Evolutionary conservation across 768 basidiomycete species (phyloP).

Genomic region (Tylopilus plumbeoviolaceoides): DNA sequence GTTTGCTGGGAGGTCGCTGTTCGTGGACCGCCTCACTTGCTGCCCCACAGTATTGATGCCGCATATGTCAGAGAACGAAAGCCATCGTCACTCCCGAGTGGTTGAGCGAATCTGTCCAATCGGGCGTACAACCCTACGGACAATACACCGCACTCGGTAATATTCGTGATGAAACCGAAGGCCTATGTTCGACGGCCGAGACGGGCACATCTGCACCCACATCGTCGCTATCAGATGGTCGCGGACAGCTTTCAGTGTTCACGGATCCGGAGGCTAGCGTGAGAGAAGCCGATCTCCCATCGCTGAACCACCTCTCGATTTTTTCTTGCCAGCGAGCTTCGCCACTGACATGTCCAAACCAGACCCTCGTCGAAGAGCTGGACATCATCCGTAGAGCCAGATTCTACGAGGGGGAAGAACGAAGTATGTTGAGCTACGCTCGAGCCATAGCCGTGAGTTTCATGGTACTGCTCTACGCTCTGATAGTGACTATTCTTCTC

Average conservation of each 20-base stretch:
- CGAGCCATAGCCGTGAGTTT: slow-evolving; percentile 63
- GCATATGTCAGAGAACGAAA: slow-evolving; percentile 50
- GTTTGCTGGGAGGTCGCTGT: slow-evolving; percentile 63
- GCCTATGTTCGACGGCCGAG: slow-evolving; percentile 37
- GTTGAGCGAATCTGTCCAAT: slow-evolving; percentile 55
- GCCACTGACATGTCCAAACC: slow-evolving; percentile 68
- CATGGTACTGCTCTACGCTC: not conserved
- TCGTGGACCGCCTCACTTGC: slow-evolving; percentile 25
- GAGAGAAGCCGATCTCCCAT: slow-evolving; percentile 13
- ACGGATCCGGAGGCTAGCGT: slow-evolving; percentile 21
- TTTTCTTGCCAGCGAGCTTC: slow-evolving; percentile 63
- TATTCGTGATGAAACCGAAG: slow-evolving; percentile 43
- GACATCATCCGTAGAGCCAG: slow-evolving; percentile 54
- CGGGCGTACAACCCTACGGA: slow-evolving; percentile 46
- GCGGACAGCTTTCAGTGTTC: not conserved
- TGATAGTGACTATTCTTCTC: not conserved
- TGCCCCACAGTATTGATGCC: not conserved
- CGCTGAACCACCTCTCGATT: slow-evolving; percentile 30
- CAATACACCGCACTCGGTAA: slow-evolving; percentile 55
- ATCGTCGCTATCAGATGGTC: not conserved
- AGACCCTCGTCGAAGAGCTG: slow-evolving; percentile 55
- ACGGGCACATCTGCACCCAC: not conserved
- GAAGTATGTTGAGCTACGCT: slow-evolving; percentile 68
- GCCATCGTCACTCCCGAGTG: slow-evolving; percentile 68
- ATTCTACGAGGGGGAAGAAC: slow-evolving; percentile 60